Evolutionary conservation across 2,329 filamentous ascomycete species (phyloP).

Genomic region (Setomelanomma holmii): DNA sequence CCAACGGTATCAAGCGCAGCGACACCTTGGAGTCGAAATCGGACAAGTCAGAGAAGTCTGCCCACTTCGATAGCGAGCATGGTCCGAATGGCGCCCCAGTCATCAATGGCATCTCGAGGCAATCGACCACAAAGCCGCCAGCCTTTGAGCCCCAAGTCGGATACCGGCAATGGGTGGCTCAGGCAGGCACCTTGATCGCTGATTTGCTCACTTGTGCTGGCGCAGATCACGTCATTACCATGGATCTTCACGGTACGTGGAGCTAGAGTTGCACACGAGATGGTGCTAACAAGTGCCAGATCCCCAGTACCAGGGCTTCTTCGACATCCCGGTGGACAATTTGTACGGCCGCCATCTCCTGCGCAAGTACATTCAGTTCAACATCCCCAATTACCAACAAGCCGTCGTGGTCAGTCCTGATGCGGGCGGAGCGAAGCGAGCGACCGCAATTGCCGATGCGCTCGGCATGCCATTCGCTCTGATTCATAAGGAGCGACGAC

Average conservation of each 20-base stretch:
- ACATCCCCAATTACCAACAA: slow-evolving; percentile 83
- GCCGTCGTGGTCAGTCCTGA: slow-evolving; percentile 95
- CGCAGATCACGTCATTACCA: slow-evolving; percentile 95
- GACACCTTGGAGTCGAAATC: slow-evolving; percentile 45
- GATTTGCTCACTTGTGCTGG: slow-evolving; percentile 94
- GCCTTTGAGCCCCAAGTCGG: slow-evolving; percentile 82
- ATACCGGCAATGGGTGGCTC: slow-evolving; percentile 98
- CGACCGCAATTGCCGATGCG: slow-evolving; percentile 91
- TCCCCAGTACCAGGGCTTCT: slow-evolving; percentile 97
- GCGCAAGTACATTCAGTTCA: slow-evolving; percentile 74
- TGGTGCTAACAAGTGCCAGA: slow-evolving; percentile 57
- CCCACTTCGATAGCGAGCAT: slow-evolving; percentile 27
- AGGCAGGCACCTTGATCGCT: slow-evolving; percentile 92
- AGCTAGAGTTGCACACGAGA: not conserved
- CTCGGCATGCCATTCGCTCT: slow-evolving; percentile 95
- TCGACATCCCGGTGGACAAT: slow-evolving; percentile 98
- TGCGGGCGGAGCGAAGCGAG: slow-evolving; percentile 94
- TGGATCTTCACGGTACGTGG: slow-evolving; percentile 72
- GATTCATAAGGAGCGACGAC: slow-evolving; percentile 97
- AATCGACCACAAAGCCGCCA: slow-evolving; percentile 59
- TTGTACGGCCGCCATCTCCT: slow-evolving; percentile 83
- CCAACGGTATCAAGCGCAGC: slow-evolving; percentile 35
- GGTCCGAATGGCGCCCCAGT: slow-evolving; percentile 35
- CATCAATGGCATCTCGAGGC: slow-evolving; percentile 21
- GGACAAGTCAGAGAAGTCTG: slow-evolving; percentile 32